phyloP scores from a whole-genome alignment of 2,329 filamentous ascomycete genomes.

The Orbilia quercus region DNA sequence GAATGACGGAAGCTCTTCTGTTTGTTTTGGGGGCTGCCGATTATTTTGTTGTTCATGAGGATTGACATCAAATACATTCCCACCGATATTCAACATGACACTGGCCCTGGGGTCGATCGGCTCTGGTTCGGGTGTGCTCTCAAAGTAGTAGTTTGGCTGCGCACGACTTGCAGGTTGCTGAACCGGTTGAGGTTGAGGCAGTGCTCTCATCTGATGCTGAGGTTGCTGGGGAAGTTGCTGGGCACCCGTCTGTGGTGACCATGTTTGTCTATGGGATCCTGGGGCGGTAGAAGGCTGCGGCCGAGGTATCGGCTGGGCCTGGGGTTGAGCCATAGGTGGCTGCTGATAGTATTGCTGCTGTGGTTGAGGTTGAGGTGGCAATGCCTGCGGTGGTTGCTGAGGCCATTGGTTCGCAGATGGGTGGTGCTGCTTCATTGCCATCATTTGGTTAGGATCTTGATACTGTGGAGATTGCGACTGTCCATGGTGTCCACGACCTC shows the following conservation, averaged over 20 bases:
- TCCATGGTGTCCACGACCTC: conserved; percentile 49
- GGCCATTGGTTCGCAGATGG: conserved; percentile 25
- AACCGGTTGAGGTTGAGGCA: conserved; percentile 23
- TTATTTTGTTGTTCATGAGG: conserved; percentile 61
- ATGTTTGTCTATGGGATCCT: conserved; percentile 41
- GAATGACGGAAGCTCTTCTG: conserved; percentile 63
- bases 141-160: conserved; percentile 61
- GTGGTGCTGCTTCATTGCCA: conserved; percentile 36
- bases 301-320: conserved; percentile 26
- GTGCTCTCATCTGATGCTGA: conserved; percentile 14
- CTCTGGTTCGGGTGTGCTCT: conserved; percentile 73
- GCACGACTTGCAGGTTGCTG: conserved; percentile 26
- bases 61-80: conserved; percentile 94
- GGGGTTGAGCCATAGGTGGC: conserved; percentile 16
- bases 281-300: conserved; percentile 27
- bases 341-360: conserved; percentile 50
- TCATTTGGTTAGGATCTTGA: conserved; percentile 57
- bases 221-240: conserved; percentile 12
- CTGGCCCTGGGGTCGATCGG: conserved; percentile 91
- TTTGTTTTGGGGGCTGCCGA: conserved; percentile 18
- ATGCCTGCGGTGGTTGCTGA: conserved; percentile 26
- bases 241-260: conserved; percentile 41
- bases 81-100: conserved; percentile 91
- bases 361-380: conserved; percentile 5
- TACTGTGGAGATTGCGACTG: conserved; percentile 62